Percentiles rank a stretch among this genome's conserved stretches.
Evolutionary conservation across 2,329 filamentous ascomycete genomes (phyloP).

Genomic region (Diaporthe australafricana): DNA sequence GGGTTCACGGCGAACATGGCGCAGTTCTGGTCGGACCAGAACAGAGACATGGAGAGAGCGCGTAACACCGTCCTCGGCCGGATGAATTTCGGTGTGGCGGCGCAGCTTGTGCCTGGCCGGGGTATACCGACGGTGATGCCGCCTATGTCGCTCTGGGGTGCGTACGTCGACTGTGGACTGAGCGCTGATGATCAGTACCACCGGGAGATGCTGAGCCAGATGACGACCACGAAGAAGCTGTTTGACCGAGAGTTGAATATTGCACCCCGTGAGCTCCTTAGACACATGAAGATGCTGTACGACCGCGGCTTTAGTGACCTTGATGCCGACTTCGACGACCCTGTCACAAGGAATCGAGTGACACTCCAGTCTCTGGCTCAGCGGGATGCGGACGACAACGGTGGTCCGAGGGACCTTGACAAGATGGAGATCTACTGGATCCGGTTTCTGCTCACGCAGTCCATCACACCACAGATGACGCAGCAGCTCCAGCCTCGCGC

Average conservation of each 20-base stretch:
- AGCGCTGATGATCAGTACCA: conserved; percentile 41
- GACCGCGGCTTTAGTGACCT: conserved; percentile 20
- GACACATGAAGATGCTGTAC: conserved; percentile 31
- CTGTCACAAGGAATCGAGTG: neutral
- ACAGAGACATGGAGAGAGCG: conserved; percentile 28
- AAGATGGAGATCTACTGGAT: conserved; percentile 49
- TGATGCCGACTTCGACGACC: neutral
- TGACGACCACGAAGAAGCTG: conserved; percentile 41
- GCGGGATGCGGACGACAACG: neutral
- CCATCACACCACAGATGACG: conserved; percentile 43
- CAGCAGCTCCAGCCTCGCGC: conserved; percentile 41
- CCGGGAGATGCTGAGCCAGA: conserved; percentile 44
- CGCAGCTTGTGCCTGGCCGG: neutral
- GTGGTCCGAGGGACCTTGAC: conserved; percentile 35
- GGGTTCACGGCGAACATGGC: conserved; percentile 36
- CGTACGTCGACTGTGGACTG: conserved; percentile 41
- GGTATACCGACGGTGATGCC: conserved; percentile 37
- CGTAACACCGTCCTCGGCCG: conserved; percentile 23
- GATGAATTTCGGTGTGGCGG: neutral
- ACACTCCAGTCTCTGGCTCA: neutral
- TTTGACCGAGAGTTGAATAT: conserved; percentile 41
- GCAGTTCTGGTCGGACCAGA: conserved; percentile 33
- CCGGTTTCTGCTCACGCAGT: conserved; percentile 45
- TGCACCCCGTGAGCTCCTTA: conserved; percentile 46
- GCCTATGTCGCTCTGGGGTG: conserved; percentile 41